phyloP scores from a whole-genome alignment of 176 grass and related monocot species.

The Elymus sibiricus region DNA sequence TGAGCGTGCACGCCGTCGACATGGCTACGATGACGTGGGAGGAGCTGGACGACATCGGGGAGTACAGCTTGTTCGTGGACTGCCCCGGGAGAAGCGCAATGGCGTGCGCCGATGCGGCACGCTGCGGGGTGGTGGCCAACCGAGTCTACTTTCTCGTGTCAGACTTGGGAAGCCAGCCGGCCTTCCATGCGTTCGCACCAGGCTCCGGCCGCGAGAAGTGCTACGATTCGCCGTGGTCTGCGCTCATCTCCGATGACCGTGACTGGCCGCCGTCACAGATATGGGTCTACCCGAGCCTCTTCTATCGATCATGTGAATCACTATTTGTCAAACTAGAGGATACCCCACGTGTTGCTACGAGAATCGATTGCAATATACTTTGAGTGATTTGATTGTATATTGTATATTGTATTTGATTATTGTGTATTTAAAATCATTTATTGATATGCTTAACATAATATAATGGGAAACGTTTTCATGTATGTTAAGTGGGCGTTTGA shows the following conservation, averaged over 20 bases:
- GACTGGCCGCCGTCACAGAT: not conserved
- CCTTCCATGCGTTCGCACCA: not conserved
- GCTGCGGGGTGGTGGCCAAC: not conserved
- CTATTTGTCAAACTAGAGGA: too few relatives aligned
- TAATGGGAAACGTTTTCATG: too few relatives aligned
- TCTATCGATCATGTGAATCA: not conserved
- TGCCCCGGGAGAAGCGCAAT: not conserved
- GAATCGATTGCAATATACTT: too few relatives aligned
- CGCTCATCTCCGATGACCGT: too few relatives aligned
- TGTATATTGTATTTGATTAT: too few relatives aligned
- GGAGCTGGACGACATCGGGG: not conserved
- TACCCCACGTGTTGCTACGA: too few relatives aligned
- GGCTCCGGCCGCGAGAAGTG: not conserved
- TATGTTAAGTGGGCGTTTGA: too few relatives aligned
- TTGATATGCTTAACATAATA: too few relatives aligned
- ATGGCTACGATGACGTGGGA: conserved; percentile 1
- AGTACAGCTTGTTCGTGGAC: conserved; percentile 17
- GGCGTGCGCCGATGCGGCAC: not conserved
- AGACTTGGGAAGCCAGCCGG: not conserved
- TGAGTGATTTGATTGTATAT: too few relatives aligned
- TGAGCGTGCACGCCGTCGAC: not conserved
- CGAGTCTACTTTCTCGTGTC: not conserved
- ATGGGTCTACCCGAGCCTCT: not conserved
- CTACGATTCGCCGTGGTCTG: too few relatives aligned
- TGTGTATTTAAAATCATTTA: too few relatives aligned